These are phyloP conservation scores for Saccharomyces hybrid DNA, from an alignment of 1,139 yeast species.

Conservation along the genomic window DNA sequence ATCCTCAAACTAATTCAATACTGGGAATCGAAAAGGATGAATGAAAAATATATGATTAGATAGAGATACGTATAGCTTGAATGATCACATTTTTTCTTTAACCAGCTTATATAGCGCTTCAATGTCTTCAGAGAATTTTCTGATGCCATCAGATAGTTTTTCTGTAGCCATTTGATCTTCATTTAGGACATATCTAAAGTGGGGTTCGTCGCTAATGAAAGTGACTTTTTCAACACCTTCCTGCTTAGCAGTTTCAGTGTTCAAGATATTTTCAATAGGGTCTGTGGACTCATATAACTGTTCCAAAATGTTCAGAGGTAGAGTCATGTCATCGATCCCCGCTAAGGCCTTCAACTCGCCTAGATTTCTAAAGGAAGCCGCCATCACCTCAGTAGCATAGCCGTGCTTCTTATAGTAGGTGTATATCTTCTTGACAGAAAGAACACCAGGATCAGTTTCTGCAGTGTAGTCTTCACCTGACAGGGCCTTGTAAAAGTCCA, in stretches of 20 bases:
- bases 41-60: neutral
- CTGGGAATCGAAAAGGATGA: neutral
- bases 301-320: conserved; percentile 86
- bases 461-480: conserved; percentile 78
- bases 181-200: conserved; percentile 82
- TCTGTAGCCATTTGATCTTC: conserved; percentile 98
- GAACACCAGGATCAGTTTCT: conserved; percentile 91
- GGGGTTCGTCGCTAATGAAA: conserved; percentile 75
- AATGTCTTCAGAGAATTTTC: conserved; percentile 92
- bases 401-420: conserved; percentile 96
- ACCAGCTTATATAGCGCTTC: conserved; percentile 68
- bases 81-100: conserved; percentile 54
- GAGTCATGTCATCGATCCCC: conserved; percentile 92
- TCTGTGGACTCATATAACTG: conserved; percentile 73
- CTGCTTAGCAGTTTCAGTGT: conserved; percentile 47
- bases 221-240: conserved; percentile 59
- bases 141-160: conserved; percentile 94
- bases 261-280: conserved; percentile 71
- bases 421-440: conserved; percentile 77
- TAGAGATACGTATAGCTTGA: neutral
- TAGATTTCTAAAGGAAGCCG: conserved; percentile 96
- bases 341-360: conserved; percentile 96
- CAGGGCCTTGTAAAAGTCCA: conserved; percentile 94
- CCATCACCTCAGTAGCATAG: conserved; percentile 97
- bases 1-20: neutral